A percentile compares a stretch with the other conserved stretches of the same genome.
Conservation (phyloP, 345 rosid species). For the Brassica carinata region DNA sequence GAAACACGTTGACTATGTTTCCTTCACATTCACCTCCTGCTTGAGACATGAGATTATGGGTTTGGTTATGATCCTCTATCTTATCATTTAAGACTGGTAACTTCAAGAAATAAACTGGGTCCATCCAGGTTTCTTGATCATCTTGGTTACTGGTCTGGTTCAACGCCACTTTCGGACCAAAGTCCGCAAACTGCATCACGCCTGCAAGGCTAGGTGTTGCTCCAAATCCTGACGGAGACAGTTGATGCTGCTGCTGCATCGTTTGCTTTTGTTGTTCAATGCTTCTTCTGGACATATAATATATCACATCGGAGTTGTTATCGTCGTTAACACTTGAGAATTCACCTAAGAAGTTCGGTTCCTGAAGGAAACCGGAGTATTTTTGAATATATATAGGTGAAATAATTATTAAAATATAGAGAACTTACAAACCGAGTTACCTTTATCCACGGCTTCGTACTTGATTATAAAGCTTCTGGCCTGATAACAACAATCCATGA, state of each 20-base stretch:
- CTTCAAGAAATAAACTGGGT: slow-evolving; percentile 84
- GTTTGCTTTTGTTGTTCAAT: slow-evolving; percentile 45
- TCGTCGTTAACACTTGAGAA: slow-evolving; percentile 51
- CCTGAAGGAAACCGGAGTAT: too few species aligned
- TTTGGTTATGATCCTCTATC: slow-evolving; percentile 41
- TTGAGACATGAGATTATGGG: slow-evolving; percentile 32
- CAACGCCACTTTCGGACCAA: slow-evolving; percentile 70
- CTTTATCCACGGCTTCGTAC: too few species aligned
- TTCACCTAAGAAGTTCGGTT: slow-evolving; percentile 44
- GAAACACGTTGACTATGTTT: slow-evolving; percentile 22
- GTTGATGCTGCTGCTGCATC: slow-evolving; percentile 46
- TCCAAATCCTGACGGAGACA: slow-evolving; percentile 48
- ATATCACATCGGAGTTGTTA: slow-evolving; percentile 49
- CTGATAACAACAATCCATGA: too few species aligned
- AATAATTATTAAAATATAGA: too few species aligned
- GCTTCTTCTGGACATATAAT: slow-evolving; percentile 61
- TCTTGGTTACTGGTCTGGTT: slow-evolving; percentile 63
- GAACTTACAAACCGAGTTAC: too few species aligned
- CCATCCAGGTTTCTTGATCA: slow-evolving; percentile 65
- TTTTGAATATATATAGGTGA: too few species aligned
- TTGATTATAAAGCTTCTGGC: too few species aligned
- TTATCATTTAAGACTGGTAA: slow-evolving; percentile 79
- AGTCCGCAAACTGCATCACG: slow-evolving; percentile 90
- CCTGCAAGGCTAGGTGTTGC: slow-evolving; percentile 69
- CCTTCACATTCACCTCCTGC: slow-evolving; percentile 48